A percentile compares a stretch with the other conserved stretches of the same genome.
These are phyloP conservation scores for Peronospora farinosa DNA, from an alignment of 352 stramenopile genomes.

Conservation along the genomic window DNA sequence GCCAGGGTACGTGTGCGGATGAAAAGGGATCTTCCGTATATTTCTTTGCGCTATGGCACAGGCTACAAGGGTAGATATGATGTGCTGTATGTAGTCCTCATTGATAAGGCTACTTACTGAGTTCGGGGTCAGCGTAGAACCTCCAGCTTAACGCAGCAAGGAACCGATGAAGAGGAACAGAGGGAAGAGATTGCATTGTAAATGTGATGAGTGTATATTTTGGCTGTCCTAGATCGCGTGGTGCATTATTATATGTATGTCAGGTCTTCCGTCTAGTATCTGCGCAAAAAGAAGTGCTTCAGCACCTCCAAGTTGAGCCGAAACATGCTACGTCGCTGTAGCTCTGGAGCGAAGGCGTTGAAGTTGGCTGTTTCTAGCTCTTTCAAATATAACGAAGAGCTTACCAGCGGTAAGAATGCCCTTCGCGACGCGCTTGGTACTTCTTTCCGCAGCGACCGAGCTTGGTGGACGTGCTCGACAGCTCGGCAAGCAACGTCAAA, in stretches of 20 bases:
- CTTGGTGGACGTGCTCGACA: conserved; percentile 74
- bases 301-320: conserved; percentile 62
- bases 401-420: conserved; percentile 70
- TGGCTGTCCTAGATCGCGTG: background rate
- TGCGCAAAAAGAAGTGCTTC: conserved; percentile 75
- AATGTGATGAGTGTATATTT: conserved; percentile 16
- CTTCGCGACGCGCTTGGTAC: conserved; percentile 46
- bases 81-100: conserved; percentile 9
- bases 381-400: conserved; percentile 53
- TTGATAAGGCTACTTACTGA: conserved; percentile 13
- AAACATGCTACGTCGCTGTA: conserved; percentile 51
- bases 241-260: background rate
- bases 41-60: conserved; percentile 12
- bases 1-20: conserved; percentile 12
- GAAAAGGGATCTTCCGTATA: conserved; percentile 20
- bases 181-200: conserved; percentile 16
- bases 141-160: conserved; percentile 20
- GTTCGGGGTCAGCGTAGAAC: conserved; percentile 12
- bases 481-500: conserved; percentile 85
- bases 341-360: conserved; percentile 60
- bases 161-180: conserved; percentile 21
- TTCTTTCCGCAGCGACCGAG: conserved; percentile 47
- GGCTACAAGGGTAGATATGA: conserved; percentile 10
- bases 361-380: conserved; percentile 71
- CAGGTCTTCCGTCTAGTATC: conserved; percentile 48